Evolutionary conservation across 2,329 filamentous ascomycete genomes (phyloP).

Genomic region (Ophiocordyceps australis): DNA sequence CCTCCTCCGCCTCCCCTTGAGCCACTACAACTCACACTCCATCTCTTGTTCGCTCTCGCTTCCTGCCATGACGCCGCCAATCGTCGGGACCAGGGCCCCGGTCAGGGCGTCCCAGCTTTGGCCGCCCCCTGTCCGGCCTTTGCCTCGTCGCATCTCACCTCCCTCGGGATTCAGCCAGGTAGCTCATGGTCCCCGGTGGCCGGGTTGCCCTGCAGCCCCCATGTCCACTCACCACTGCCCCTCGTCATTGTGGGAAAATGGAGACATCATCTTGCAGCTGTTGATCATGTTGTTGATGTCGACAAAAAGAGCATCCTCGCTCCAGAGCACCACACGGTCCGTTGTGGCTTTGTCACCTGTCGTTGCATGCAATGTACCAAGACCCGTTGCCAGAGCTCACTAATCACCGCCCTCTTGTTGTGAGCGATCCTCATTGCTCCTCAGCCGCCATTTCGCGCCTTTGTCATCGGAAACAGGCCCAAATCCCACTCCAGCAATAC

Average conservation of each 20-base stretch:
- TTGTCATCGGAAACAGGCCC: too few relatives aligned
- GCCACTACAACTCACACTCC: not conserved
- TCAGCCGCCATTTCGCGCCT: too few relatives aligned
- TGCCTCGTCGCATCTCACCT: constrained; percentile 4
- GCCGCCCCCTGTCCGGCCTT: not conserved
- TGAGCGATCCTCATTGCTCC: too few relatives aligned
- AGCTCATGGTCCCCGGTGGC: constrained; percentile 2
- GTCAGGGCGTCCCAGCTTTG: constrained; percentile 1
- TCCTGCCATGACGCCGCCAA: not conserved
- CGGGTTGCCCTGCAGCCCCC: constrained; percentile 1
- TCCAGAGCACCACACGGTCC: too few relatives aligned
- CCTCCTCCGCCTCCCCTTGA: constrained; percentile 1
- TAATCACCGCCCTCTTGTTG: too few relatives aligned
- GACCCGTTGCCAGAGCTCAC: not conserved
- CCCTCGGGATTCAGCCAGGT: constrained; percentile 4
- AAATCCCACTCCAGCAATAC: too few relatives aligned
- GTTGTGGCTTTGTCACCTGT: constrained; percentile 1
- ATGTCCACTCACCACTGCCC: not conserved
- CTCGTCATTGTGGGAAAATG: not conserved
- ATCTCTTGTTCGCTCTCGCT: not conserved
- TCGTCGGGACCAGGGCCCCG: not conserved
- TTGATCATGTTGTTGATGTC: not conserved
- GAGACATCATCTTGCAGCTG: not conserved
- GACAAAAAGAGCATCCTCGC: not conserved
- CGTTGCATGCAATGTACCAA: not conserved